Evolutionary conservation across 768 basidiomycete genomes (phyloP).

Genomic region (Hydnum rufescens): DNA sequence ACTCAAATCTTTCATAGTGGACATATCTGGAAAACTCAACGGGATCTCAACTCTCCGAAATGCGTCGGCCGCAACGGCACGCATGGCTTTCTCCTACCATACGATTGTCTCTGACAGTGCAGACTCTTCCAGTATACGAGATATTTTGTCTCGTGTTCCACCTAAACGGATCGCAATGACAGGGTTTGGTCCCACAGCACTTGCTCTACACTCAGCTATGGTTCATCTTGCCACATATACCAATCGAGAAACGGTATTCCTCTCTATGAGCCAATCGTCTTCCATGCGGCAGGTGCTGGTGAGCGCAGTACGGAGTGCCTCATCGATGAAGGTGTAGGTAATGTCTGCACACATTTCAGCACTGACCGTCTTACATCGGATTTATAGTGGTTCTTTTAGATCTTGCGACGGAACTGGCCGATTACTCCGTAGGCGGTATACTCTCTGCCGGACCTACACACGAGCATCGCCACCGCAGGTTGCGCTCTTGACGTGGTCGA

Average conservation of each 20-base stretch:
- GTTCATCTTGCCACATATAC: not conserved
- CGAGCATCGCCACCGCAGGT: constrained; percentile 17
- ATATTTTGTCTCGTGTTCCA: not conserved
- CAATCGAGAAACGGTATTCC: constrained; percentile 13
- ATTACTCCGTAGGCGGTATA: constrained; percentile 18
- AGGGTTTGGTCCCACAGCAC: not conserved
- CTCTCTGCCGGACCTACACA: constrained; percentile 15
- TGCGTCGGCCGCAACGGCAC: constrained; percentile 15
- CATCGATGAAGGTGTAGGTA: constrained; percentile 14
- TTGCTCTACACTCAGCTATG: not conserved
- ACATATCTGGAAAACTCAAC: constrained; percentile 12
- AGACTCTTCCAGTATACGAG: not conserved
- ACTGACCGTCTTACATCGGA: not conserved
- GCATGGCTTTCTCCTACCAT: constrained; percentile 12
- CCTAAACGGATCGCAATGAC: not conserved
- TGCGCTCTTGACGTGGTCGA: constrained; percentile 21
- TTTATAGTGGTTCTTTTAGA: constrained; percentile 10
- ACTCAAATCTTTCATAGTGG: not conserved
- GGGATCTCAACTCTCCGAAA: constrained; percentile 15
- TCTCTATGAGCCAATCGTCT: constrained; percentile 12
- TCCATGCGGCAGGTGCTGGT: constrained; percentile 17
- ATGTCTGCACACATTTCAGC: constrained; percentile 12
- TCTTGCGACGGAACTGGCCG: constrained; percentile 19
- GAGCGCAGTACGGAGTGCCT: constrained; percentile 18
- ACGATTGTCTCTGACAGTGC: not conserved